These are phyloP conservation scores for Raffaelea deltoideospora DNA, from an alignment of 2,329 filamentous ascomycete genomes.

Conservation along the genomic window DNA sequence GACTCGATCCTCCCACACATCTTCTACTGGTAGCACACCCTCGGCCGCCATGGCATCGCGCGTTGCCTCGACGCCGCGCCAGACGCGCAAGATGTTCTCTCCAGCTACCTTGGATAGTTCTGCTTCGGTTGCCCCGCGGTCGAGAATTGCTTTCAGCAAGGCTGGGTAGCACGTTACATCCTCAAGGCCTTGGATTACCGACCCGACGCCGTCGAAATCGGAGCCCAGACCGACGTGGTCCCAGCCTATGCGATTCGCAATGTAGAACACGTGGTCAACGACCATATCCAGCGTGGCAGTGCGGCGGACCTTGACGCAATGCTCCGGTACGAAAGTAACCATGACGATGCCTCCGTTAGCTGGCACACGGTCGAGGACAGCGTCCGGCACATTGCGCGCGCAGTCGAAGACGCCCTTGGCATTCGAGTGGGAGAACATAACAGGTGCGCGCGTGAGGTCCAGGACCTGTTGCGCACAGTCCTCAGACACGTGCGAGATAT, in stretches of 20 bases:
- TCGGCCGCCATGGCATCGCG: constrained; percentile 16
- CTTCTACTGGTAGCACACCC: constrained; percentile 17
- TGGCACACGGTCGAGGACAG: constrained; percentile 63
- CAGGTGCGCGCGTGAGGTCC: constrained; percentile 56
- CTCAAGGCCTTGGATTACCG: constrained; percentile 56
- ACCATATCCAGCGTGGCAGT: constrained; percentile 14
- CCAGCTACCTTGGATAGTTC: constrained; percentile 65
- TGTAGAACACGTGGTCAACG: constrained; percentile 58
- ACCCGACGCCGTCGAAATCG: constrained; percentile 67
- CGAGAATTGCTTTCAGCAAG: constrained; percentile 31
- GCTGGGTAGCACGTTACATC: constrained; percentile 45
- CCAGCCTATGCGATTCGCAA: constrained; percentile 69
- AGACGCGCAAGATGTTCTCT: constrained; percentile 69
- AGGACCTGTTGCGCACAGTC: constrained; percentile 79
- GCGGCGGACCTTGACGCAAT: constrained; percentile 42
- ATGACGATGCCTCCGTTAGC: constrained; percentile 63
- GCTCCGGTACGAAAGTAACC: constrained; percentile 73
- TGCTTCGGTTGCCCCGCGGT: constrained; percentile 54
- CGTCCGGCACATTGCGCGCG: constrained; percentile 76
- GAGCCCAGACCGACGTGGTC: constrained; percentile 77
- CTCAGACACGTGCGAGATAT: constrained; percentile 58
- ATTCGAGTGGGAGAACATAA: constrained; percentile 81
- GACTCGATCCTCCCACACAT: constrained; percentile 17
- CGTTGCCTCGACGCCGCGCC: constrained; percentile 26
- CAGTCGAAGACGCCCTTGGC: constrained; percentile 69